Conservation (phyloP, 2,329 filamentous ascomycete genomes). For the Pseudopithomyces maydicus region DNA sequence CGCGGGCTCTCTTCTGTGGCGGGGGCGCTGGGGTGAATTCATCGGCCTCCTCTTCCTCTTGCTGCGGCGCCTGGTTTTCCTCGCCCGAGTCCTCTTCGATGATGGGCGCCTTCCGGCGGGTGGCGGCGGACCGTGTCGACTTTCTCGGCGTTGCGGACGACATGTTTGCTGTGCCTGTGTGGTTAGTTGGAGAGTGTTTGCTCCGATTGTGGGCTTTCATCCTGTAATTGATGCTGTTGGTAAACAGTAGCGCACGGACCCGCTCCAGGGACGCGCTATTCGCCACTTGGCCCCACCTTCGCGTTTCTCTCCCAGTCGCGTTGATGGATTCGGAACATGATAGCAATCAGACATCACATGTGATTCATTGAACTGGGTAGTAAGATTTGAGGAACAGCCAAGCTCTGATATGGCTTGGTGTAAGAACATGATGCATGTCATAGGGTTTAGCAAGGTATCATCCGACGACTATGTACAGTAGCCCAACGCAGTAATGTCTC, state of each 20-base stretch:
- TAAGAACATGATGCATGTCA: conserved; percentile 1
- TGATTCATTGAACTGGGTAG: too few species aligned
- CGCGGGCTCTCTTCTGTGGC: conserved; percentile 61
- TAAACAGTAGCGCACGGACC: conserved; percentile 5
- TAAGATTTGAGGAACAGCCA: not conserved
- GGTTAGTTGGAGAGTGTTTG: not conserved
- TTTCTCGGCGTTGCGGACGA: conserved; percentile 53
- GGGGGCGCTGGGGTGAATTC: conserved; percentile 81
- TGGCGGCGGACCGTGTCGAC: conserved; percentile 63
- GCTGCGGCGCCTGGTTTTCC: conserved; percentile 66
- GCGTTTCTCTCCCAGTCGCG: not conserved
- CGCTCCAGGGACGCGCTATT: not conserved
- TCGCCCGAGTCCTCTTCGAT: conserved; percentile 81
- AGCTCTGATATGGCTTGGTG: not conserved
- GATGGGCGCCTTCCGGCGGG: conserved; percentile 71
- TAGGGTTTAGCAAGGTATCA: conserved; percentile 16
- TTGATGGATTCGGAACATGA: too few species aligned
- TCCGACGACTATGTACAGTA: conserved; percentile 9
- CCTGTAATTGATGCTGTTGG: not conserved
- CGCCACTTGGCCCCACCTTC: not conserved
- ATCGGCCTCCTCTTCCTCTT: conserved; percentile 68
- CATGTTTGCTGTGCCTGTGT: conserved; percentile 38
- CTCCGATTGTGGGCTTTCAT: not conserved
- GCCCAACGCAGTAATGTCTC: not conserved
- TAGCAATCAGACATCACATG: too few species aligned